Percentiles rank a stretch among this genome's conserved stretches.
Conservation (phyloP, 2,329 filamentous ascomycete genomes). For the Sporothrix brasiliensis region DNA sequence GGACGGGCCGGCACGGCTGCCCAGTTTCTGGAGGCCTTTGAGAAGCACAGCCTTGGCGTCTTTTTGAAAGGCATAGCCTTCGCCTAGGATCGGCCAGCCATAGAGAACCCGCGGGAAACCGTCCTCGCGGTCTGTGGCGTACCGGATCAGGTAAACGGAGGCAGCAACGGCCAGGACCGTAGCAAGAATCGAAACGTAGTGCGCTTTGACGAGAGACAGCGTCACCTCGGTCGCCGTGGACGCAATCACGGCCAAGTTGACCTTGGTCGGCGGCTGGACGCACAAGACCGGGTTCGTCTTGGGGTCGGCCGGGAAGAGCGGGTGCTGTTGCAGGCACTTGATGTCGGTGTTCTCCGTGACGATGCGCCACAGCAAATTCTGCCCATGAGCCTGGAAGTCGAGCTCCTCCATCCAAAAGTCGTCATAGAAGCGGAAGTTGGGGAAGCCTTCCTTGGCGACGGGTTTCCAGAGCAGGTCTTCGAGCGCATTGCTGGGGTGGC, state of each 20-base stretch:
- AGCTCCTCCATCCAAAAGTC: conserved; percentile 34
- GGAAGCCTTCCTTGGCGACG: conserved; percentile 25
- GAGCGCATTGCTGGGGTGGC: conserved; percentile 36
- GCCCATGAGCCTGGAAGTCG: conserved; percentile 34
- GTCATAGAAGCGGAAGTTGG: conserved; percentile 35
- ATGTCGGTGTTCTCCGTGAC: conserved; percentile 35
- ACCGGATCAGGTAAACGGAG: background rate
- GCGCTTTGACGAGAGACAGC: conserved; percentile 17
- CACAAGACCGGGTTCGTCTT: conserved; percentile 34
- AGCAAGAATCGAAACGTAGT: background rate
- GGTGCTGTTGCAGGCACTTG: conserved; percentile 33
- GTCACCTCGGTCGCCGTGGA: conserved; percentile 21
- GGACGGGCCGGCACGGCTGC: conserved; percentile 14
- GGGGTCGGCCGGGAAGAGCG: conserved; percentile 33
- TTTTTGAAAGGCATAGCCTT: conserved; percentile 27
- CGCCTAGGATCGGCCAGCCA: conserved; percentile 29
- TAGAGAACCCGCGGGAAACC: conserved; percentile 22
- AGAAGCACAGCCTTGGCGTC: conserved; percentile 24
- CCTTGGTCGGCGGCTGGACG: background rate
- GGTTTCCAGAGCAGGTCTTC: conserved; percentile 36
- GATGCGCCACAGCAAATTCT: conserved; percentile 35
- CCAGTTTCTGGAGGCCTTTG: conserved; percentile 16
- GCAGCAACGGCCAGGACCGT: background rate
- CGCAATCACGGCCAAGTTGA: conserved; percentile 12
- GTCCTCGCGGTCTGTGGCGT: background rate